phyloP scores from a whole-genome alignment of 345 rosid genomes.

The Durio zibethinus region DNA sequence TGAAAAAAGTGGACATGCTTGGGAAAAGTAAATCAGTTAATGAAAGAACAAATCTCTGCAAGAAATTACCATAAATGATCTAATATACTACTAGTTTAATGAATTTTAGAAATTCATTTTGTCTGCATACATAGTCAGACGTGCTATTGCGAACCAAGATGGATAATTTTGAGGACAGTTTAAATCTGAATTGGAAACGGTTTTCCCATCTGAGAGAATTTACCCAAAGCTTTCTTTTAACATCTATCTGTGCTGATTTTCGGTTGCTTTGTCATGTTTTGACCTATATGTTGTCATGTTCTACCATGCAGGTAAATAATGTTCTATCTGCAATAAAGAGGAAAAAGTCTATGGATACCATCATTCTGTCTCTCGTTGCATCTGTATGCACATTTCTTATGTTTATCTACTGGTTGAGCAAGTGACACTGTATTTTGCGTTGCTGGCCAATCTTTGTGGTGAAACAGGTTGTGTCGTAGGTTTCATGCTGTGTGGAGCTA shows the following conservation, averaged over 20 bases:
- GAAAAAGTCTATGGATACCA: constrained; percentile 93
- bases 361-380: constrained; percentile 89
- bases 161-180: not conserved
- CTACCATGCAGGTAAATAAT: constrained; percentile 67
- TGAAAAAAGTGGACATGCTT: not conserved
- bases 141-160: not conserved
- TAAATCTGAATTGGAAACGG: not conserved
- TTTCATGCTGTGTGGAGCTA: constrained; percentile 3
- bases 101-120: not conserved
- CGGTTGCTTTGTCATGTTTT: not conserved
- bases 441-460: constrained; percentile 21
- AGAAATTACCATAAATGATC: not conserved
- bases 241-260: not conserved
- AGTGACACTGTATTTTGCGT: constrained; percentile 39
- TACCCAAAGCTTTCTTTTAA: not conserved
- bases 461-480: constrained; percentile 4
- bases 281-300: not conserved
- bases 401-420: constrained; percentile 88
- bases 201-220: not conserved
- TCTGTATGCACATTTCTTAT: constrained; percentile 94
- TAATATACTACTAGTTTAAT: not conserved
- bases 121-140: not conserved
- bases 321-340: constrained; percentile 82
- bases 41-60: not conserved
- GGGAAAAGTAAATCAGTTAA: not conserved